phyloP scores from a whole-genome alignment of 129 eudicot species.

The Artemisia argyi region DNA sequence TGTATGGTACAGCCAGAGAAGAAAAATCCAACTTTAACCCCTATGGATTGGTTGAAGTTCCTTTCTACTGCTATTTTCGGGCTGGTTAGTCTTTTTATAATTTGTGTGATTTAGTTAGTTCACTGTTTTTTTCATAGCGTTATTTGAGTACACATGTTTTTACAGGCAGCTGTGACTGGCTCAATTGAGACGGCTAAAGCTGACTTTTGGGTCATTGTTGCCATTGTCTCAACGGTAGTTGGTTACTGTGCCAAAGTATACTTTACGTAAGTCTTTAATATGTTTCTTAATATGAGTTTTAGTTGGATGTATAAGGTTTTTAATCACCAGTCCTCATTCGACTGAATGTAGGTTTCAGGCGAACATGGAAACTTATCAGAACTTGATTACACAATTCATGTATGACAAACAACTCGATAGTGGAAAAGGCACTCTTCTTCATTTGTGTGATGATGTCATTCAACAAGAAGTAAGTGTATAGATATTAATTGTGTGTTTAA shows the following conservation, averaged over 20 bases:
- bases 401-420: slow-evolving; percentile 96
- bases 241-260: slow-evolving; percentile 93
- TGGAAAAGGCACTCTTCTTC: slow-evolving; percentile 98
- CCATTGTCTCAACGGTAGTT: slow-evolving; percentile 76
- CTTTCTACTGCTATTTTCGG: slow-evolving; percentile 77
- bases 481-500: neutral
- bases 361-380: slow-evolving; percentile 81
- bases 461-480: slow-evolving; percentile 85
- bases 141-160: neutral
- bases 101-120: neutral
- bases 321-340: slow-evolving; percentile 3
- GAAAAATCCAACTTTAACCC: slow-evolving; percentile 92
- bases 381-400: slow-evolving; percentile 89
- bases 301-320: neutral
- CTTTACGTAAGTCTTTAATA: slow-evolving; percentile 60
- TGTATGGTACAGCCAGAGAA: slow-evolving; percentile 72
- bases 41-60: slow-evolving; percentile 96
- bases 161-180: slow-evolving; percentile 77
- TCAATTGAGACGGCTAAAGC: slow-evolving; percentile 79
- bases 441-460: slow-evolving; percentile 95
- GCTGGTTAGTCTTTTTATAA: slow-evolving; percentile 52
- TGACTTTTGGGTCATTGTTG: slow-evolving; percentile 89
- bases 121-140: neutral
- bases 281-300: neutral
- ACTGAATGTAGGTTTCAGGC: slow-evolving; percentile 72